Conservation (phyloP, 1,284 basidiomycete species). For the Boletus holoroseus region DNA sequence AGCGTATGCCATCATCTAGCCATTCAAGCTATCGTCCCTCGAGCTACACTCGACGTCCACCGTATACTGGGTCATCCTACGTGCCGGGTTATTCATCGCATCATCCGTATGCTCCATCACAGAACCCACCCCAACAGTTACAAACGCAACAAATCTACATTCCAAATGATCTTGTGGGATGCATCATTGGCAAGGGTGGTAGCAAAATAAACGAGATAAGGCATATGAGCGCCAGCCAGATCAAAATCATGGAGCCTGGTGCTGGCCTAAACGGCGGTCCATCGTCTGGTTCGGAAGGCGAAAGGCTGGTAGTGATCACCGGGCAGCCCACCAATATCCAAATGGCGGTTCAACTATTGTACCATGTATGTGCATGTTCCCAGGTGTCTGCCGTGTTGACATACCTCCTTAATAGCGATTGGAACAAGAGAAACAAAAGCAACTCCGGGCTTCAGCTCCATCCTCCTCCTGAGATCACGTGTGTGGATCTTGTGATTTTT, state of each 20-base stretch:
- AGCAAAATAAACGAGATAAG: conserved; percentile 99
- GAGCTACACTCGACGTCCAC: conserved; percentile 47
- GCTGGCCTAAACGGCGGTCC: conserved; percentile 66
- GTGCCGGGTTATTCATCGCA: conserved; percentile 54
- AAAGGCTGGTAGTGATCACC: conserved; percentile 90
- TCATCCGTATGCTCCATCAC: conserved; percentile 41
- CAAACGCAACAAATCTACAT: conserved; percentile 99
- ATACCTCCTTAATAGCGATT: conserved; percentile 50
- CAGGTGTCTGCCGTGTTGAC: conserved; percentile 12
- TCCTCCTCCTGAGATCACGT: conserved; percentile 25
- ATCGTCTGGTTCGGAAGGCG: conserved; percentile 69
- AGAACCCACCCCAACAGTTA: conserved; percentile 51
- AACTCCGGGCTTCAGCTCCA: conserved; percentile 46
- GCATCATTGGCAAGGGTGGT: conserved; percentile 98
- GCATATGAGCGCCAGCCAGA: conserved; percentile 88
- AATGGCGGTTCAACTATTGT: conserved; percentile 91
- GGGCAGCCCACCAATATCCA: conserved; percentile 93
- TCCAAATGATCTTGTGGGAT: conserved; percentile 95
- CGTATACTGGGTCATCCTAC: conserved; percentile 62
- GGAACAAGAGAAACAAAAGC: conserved; percentile 86
- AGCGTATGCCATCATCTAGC: conserved; percentile 64
- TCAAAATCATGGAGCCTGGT: conserved; percentile 98
- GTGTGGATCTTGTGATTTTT: background rate
- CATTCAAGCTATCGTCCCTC: conserved; percentile 57
- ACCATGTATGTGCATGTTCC: conserved; percentile 59